These are phyloP conservation scores for Claviceps monticola DNA, from an alignment of 2,329 filamentous ascomycete species.

Conservation along the genomic window DNA sequence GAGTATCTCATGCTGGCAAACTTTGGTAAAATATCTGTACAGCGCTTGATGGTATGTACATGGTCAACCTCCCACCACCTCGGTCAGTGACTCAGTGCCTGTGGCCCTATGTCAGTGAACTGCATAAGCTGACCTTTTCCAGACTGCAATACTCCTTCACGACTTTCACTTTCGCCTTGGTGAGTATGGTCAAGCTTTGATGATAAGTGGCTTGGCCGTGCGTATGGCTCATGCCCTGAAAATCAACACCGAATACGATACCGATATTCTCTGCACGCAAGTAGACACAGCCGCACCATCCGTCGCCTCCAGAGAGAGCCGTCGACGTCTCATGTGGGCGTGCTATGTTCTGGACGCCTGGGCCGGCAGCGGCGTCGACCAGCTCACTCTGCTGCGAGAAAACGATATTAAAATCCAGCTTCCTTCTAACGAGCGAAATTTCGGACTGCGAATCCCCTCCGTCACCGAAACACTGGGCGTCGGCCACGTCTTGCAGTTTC, in stretches of 20 bases:
- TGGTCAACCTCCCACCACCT: too few species aligned
- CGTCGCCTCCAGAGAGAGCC: conserved; percentile 23
- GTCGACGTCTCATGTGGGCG: conserved; percentile 27
- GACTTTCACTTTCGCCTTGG: conserved; percentile 26
- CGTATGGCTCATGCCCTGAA: conserved; percentile 28
- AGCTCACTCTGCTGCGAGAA: conserved; percentile 24
- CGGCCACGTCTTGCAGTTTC: conserved; percentile 25
- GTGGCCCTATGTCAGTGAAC: neutral
- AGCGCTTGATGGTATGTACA: conserved; percentile 23
- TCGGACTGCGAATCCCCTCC: conserved; percentile 25
- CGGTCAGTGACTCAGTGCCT: neutral
- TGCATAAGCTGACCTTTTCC: neutral
- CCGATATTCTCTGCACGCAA: conserved; percentile 25
- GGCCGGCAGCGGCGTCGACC: conserved; percentile 25
- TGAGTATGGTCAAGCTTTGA: conserved; percentile 26
- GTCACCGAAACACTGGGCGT: conserved; percentile 27
- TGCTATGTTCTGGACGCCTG: conserved; percentile 28
- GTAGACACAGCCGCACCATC: conserved; percentile 17
- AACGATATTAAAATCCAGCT: conserved; percentile 28
- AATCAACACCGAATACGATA: conserved; percentile 23
- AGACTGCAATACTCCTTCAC: conserved; percentile 25
- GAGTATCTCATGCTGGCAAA: conserved; percentile 22
- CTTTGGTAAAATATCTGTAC: conserved; percentile 25
- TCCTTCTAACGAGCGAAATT: conserved; percentile 26
- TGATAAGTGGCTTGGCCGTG: conserved; percentile 26